Conservation (phyloP, 306 rosid genomes). For the Ochetophila trinervis region DNA sequence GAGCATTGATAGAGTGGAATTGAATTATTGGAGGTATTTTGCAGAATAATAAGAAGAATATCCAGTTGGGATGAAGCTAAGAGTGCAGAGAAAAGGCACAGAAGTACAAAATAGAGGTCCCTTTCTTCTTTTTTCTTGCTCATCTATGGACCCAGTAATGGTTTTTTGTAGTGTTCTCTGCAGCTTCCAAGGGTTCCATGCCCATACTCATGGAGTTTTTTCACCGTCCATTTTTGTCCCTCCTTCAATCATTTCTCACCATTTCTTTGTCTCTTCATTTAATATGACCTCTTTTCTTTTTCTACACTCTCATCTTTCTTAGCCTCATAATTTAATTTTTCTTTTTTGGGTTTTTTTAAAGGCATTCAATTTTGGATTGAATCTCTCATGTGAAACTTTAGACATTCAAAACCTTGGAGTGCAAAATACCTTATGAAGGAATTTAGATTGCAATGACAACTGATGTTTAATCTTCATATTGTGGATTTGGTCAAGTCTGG, state of each 20-base stretch:
- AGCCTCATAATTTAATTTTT: not conserved
- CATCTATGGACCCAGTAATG: conserved; percentile 25
- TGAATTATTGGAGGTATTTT: conserved; percentile 30
- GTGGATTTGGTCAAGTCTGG: too few relatives aligned
- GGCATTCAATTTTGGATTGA: too few relatives aligned
- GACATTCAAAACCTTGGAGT: too few relatives aligned
- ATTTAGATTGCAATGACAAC: too few relatives aligned
- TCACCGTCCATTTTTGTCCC: not conserved
- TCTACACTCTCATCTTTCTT: not conserved
- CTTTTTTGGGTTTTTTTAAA: not conserved
- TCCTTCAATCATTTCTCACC: conserved; percentile 3
- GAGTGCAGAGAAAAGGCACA: conserved; percentile 40
- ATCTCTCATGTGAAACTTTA: too few relatives aligned
- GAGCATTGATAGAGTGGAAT: not conserved
- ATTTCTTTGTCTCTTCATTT: not conserved
- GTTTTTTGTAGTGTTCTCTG: conserved; percentile 22
- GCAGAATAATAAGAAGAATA: conserved; percentile 40
- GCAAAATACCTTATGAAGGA: too few relatives aligned
- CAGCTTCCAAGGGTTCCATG: conserved; percentile 5
- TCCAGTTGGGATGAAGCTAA: conserved; percentile 43
- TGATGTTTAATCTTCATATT: too few relatives aligned
- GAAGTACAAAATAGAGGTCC: conserved; percentile 51
- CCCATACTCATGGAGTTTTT: conserved; percentile 12
- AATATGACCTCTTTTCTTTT: not conserved
- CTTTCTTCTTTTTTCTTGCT: conserved; percentile 14